Base-by-base conservation (phyloP, 2,329 filamentous ascomycete genomes). In the Hymenoscyphus salicellus region DNA sequence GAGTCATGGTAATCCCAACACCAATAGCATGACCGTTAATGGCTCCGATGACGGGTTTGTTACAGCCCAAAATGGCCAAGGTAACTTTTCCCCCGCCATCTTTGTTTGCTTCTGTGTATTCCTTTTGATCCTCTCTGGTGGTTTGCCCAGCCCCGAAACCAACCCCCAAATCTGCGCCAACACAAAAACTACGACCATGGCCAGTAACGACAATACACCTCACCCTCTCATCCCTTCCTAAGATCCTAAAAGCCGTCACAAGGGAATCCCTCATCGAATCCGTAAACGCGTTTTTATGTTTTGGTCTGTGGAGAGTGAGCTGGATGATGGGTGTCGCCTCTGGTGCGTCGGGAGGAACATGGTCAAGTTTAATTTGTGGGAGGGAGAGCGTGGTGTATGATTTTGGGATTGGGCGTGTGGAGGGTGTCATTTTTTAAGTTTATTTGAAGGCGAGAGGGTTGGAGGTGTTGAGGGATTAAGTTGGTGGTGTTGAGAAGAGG, bases 241-340 rank as follows among this genome's bases (percentile, higher is more conserved):
- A 78, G 8, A 81, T 73, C 62, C 76, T 73, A 72, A 84, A 84
- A 56, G 84, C 85, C 2, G 76, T 69, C 65, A 85, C 82, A 33
- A 92, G 79, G 70, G 89, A 87, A 17, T 77, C 72, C 71, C 84
- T 83, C 86, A 91, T 91, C 16, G 77, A 79, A 23, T 81, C 78
- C 2, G 87, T 91, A 76, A 91, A 91, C 66, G 86, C 88, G 82
- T 92, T 91, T 77, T 87, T 81, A 65, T 86, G 85, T 11, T 78
- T 75, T 0, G 89, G 89, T 20, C 89, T 85, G 77, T 89, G 81
- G 49, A 91, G 82, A 1, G 84, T 84, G 38, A 91, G 75, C 67
- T 90, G 75, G 59, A 91, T 81, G 60, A 90, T 81, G 17, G 83
- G 82, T 0, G 88, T 90, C 16, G 84, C 82, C 2, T 81, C 78